Base-by-base conservation (phyloP, 305 asterid genomes). In the Fraxinus greggii region DNA sequence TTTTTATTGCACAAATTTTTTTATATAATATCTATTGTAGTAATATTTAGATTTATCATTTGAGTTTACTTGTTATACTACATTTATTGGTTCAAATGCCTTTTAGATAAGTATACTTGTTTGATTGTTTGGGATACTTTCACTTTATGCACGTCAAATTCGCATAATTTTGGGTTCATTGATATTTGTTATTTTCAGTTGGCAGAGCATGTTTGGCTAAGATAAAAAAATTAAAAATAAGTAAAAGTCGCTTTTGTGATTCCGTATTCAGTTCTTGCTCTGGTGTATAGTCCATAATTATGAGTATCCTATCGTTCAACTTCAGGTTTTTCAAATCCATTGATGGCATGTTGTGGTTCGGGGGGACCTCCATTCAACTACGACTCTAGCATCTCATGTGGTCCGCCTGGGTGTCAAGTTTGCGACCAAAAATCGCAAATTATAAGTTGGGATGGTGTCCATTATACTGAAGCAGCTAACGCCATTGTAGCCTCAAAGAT, bases 341-440 rank as follows among this genome's bases (percentile, higher is more conserved):
- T 92, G 76, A 91, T 91, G 98, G 89, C 98, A 32, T 95, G 98
- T 77, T 95, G 98, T 84, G 98, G 97, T 38, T 85, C 80, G 19
- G 98, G 98, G 72, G 97, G 97, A 72, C 93, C 97, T 75, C 98
- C 98, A 0, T 90, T 90, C 85, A 95, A 92, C 89, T 95, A 90
- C 76, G 84, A 85, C 15, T 85, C 72, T 76, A 78, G 84, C 69
- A 90, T 87, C 75, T 5, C 86, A 0, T 95, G 98, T 77, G 97
- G 98, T 45, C 85, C 67, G 19, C 87, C 89, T 0, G 97, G 92
- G 75, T 87, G 67, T 85, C 83, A 88, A 84, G 98, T 92, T 7
- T 95, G 98, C 21, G 89, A 85, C 36, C 87, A 85, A 83, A 88
- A 85, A 42, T 85, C 88, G 33, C 85, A 73, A 6, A 87, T 59